These are phyloP conservation scores for Colletotrichum incanum DNA, from an alignment of 2,329 filamentous ascomycete genomes.

Conservation along the genomic window DNA sequence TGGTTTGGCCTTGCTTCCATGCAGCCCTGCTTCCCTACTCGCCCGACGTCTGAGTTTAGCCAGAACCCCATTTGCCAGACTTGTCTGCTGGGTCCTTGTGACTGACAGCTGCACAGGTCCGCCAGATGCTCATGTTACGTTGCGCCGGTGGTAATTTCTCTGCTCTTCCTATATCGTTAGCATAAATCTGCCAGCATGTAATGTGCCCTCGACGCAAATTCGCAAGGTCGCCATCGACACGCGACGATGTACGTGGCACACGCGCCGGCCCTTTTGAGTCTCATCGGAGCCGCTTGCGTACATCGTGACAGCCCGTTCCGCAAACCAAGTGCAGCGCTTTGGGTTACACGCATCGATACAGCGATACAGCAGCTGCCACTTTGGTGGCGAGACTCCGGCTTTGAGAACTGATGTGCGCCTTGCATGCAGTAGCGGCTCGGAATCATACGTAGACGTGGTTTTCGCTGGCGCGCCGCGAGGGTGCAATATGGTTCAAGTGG, in stretches of 20 bases:
- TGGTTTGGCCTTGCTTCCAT: not conserved
- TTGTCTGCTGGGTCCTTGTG: slow-evolving; percentile 1
- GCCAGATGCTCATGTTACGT: slow-evolving; percentile 20
- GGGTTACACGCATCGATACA: not conserved
- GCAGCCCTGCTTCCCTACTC: not conserved
- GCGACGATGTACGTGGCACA: slow-evolving; percentile 7
- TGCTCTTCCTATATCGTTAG: slow-evolving; percentile 1
- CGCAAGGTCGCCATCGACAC: not conserved
- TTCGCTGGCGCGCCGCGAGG: slow-evolving; percentile 12
- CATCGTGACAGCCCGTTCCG: not conserved
- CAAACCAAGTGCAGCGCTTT: not conserved
- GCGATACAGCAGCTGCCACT: not conserved
- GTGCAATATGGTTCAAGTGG: not conserved
- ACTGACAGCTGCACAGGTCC: slow-evolving; percentile 26
- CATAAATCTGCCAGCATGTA: not conserved
- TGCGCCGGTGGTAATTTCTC: slow-evolving; percentile 27
- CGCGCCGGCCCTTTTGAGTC: slow-evolving; percentile 9
- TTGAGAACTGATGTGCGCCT: slow-evolving; percentile 19
- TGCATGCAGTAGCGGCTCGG: not conserved
- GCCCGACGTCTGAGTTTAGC: slow-evolving; percentile 10
- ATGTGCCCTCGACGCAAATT: slow-evolving; percentile 13
- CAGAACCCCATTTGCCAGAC: slow-evolving; percentile 23
- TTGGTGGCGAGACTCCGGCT: not conserved
- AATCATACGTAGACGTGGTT: slow-evolving; percentile 6
- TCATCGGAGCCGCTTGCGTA: not conserved